Evolutionary conservation across 164 flowering plant genomes (phyloP).

Genomic region (Magnolia kwangsiensis): DNA sequence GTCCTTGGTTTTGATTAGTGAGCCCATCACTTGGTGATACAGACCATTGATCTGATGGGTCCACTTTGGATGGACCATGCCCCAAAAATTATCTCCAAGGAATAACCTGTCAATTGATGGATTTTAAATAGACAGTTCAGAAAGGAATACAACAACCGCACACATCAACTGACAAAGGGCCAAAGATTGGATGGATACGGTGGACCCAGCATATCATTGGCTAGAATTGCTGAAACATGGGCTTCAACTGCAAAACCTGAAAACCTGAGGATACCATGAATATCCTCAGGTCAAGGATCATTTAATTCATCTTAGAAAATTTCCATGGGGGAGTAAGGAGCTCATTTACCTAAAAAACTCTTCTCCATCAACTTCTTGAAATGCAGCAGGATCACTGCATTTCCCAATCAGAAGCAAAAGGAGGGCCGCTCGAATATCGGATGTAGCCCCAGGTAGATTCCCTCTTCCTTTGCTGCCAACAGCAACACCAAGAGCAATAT

Average conservation of each 20-base stretch:
- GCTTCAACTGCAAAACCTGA: not conserved
- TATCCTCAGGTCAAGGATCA: not conserved
- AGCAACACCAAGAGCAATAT: slow-evolving; percentile 89
- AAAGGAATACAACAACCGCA: too few species aligned
- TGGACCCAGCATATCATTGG: too few species aligned
- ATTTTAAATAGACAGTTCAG: too few species aligned
- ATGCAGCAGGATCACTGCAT: slow-evolving; percentile 85
- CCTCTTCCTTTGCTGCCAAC: slow-evolving; percentile 99
- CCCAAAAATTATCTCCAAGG: too few species aligned
- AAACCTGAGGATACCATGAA: not conserved
- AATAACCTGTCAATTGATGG: too few species aligned
- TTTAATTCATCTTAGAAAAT: not conserved
- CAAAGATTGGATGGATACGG: too few species aligned
- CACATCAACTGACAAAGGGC: too few species aligned
- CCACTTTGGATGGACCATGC: too few species aligned
- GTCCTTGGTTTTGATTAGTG: too few species aligned
- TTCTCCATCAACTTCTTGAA: slow-evolving; percentile 85
- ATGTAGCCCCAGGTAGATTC: slow-evolving; percentile 88
- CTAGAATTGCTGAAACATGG: too few species aligned
- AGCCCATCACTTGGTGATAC: too few species aligned
- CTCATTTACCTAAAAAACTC: slow-evolving; percentile 74
- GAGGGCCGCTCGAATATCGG: slow-evolving; percentile 92
- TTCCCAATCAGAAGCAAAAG: slow-evolving; percentile 89
- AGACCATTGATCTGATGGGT: too few species aligned
- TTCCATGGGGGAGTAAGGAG: not conserved